phyloP scores from a whole-genome alignment of 345 rosid species.

The Xanthoceras sorbifolium region DNA sequence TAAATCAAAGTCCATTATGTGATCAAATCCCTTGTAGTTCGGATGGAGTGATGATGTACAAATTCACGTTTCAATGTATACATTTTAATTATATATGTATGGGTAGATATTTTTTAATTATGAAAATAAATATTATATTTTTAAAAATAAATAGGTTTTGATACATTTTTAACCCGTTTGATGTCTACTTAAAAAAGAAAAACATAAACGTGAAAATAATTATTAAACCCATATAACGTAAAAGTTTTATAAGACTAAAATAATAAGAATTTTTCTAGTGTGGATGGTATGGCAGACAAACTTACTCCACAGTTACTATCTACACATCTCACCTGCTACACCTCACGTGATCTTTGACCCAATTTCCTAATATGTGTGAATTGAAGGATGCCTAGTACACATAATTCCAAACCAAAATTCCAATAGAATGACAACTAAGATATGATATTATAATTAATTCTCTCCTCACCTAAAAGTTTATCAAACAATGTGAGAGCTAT shows the following conservation, averaged over 20 bases:
- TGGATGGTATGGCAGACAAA: not conserved
- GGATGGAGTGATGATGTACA: too few species aligned
- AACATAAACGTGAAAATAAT: not conserved
- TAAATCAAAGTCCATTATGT: too few species aligned
- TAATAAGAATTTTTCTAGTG: not conserved
- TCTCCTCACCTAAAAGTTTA: slow-evolving; percentile 41
- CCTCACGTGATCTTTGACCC: slow-evolving; percentile 24
- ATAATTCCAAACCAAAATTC: slow-evolving; percentile 54
- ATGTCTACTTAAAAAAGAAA: too few species aligned
- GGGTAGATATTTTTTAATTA: too few species aligned
- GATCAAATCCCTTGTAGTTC: too few species aligned
- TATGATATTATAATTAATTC: slow-evolving; percentile 16
- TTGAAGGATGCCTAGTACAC: slow-evolving; percentile 40
- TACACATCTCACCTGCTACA: slow-evolving; percentile 18
- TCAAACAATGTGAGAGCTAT: not conserved
- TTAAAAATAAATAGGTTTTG: too few species aligned
- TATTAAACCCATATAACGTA: not conserved
- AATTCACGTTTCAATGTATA: too few species aligned
- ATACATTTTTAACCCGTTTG: too few species aligned
- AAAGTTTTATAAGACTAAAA: not conserved
- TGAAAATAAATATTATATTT: too few species aligned
- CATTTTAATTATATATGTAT: too few species aligned
- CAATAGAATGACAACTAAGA: slow-evolving; percentile 58
- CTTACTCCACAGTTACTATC: not conserved
- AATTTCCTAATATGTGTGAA: slow-evolving; percentile 12